Conservation (phyloP, 179 eudicot genomes). For the Silene noctiflora region DNA sequence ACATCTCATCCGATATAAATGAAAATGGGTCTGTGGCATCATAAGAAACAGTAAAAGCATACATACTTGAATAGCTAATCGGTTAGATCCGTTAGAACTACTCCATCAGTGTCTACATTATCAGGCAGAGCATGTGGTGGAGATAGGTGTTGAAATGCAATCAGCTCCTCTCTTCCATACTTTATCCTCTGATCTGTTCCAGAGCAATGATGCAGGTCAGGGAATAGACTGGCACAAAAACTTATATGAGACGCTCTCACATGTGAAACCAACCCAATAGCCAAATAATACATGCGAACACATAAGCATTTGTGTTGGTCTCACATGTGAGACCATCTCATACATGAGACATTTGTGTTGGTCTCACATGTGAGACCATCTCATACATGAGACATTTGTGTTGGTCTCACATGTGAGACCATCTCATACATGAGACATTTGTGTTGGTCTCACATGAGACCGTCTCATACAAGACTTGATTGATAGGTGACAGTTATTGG, state of each 20-base stretch:
- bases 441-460: background rate
- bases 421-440: too few relatives aligned
- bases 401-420: background rate
- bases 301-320: background rate
- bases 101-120: slow-evolving; percentile 11
- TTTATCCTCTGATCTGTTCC: slow-evolving; percentile 80
- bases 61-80: background rate
- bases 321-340: background rate
- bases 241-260: background rate
- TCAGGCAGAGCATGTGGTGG: slow-evolving; percentile 26
- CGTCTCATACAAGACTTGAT: background rate
- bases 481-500: background rate
- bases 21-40: background rate
- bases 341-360: too few relatives aligned
- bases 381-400: too few relatives aligned
- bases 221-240: background rate
- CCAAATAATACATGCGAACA: background rate
- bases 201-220: background rate
- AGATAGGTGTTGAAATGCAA: slow-evolving; percentile 52
- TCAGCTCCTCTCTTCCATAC: slow-evolving; percentile 71
- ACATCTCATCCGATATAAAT: background rate
- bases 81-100: background rate
- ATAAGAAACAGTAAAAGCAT: background rate
- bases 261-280: background rate
- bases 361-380: background rate